Base-by-base conservation (phyloP, 495 filamentous ascomycete species). In the Hypoxylon perforatum region DNA sequence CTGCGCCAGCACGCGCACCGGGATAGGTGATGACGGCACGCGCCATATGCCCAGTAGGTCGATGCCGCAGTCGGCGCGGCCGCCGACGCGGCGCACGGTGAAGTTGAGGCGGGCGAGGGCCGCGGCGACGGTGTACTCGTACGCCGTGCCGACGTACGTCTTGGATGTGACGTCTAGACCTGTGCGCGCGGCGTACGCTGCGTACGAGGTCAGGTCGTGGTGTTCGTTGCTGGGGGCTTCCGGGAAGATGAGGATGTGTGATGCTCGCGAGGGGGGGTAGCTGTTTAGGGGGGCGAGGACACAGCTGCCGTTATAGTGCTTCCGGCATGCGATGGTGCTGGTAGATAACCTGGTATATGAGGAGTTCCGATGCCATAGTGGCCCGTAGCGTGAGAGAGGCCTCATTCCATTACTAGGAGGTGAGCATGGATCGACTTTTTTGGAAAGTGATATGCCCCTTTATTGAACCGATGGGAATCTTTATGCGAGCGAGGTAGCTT, bases 1-100 rank as follows among this genome's bases (percentile, higher is more conserved):
- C 73, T 97, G 93, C 18, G 92, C 79, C 4, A 97, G 67, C 1
- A 92, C 86, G 50, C 83, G 85, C 4, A 95, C 58, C 0, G 86
- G 82, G 0, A 50, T 10, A 25, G 44, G 12, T 50, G 71, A 36
- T 4, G 80, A 77, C 9, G 88, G 87, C 6, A 92, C 75, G 11
- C 81, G 76, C 94, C 94, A 98, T 15, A 86, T 86, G 19, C 93
- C 94, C 2, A 92, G 78, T 0, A 97, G 84, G 74, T 98, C 94
- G 71, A 96, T 91, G 30, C 94, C 94, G 49, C 78, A 80, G 77
- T 98, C 94, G 14, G 85, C 85, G 23, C 79, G 80, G 36, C 91
- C 90, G 65, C 95, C 95, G 14, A 90, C 85, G 44, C 92, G 90
- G 45, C 81, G 79, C 4, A 97, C 84, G 25, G 72, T 69, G 78